Percentiles rank a stretch among this genome's conserved stretches.
phyloP scores from a whole-genome alignment of 225 moss, liverwort and hornwort genomes.

The Pleurozium schreberi region DNA sequence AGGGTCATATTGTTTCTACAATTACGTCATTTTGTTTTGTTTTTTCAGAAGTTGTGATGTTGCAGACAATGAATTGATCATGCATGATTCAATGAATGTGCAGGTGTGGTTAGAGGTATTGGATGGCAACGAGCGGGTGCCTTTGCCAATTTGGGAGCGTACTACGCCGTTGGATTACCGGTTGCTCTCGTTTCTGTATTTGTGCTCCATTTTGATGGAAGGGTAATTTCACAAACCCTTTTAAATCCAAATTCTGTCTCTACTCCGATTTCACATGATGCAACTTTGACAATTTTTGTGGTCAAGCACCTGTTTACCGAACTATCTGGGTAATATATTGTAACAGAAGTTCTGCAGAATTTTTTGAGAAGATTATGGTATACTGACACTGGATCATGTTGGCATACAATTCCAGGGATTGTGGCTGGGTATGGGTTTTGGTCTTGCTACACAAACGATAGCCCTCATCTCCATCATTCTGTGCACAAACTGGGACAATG shows the following conservation, averaged over 20 bases:
- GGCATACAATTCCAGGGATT: conserved; percentile 20
- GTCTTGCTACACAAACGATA: conserved; percentile 18
- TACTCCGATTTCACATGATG: background rate
- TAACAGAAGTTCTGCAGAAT: background rate
- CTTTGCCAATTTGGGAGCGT: conserved; percentile 42
- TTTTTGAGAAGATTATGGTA: background rate
- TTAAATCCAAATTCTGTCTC: background rate
- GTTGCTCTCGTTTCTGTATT: conserved; percentile 14
- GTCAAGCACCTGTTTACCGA: background rate
- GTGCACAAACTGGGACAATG: conserved; percentile 31
- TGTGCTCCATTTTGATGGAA: conserved; percentile 13
- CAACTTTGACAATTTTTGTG: background rate
- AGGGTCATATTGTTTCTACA: background rate
- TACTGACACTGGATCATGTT: background rate
- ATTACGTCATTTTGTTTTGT: background rate
- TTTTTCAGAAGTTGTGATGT: background rate
- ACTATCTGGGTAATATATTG: background rate
- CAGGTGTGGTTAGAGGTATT: conserved; percentile 50
- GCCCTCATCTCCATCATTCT: conserved; percentile 20
- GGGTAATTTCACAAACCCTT: background rate
- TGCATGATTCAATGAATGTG: background rate
- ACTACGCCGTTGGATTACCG: conserved; percentile 40
- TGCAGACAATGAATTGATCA: background rate
- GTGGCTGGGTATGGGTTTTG: conserved; percentile 44
- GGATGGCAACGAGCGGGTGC: conserved; percentile 49